phyloP scores from a whole-genome alignment of 2,329 filamentous ascomycete species.

The Botryotinia narcissicola region DNA sequence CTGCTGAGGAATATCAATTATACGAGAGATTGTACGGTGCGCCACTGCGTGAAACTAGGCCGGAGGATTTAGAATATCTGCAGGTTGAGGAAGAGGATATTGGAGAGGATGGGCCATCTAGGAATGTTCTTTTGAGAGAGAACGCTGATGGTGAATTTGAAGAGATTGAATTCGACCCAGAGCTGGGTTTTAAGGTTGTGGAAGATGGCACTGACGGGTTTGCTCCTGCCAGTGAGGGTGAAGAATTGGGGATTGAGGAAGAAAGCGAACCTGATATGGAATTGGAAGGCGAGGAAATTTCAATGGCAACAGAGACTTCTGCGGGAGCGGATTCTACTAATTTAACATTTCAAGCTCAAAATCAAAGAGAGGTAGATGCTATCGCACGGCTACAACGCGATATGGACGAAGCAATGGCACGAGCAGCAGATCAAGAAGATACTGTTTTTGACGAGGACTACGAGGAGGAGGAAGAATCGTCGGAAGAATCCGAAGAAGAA shows the following conservation, averaged over 20 bases:
- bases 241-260: constrained; percentile 9
- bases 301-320: constrained; percentile 36
- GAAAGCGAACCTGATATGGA: constrained; percentile 29
- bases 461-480: constrained; percentile 26
- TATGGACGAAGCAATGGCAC: constrained; percentile 34
- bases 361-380: constrained; percentile 37
- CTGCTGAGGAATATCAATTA: constrained; percentile 65
- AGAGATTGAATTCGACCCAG: constrained; percentile 50
- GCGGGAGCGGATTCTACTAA: constrained; percentile 18
- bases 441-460: constrained; percentile 29
- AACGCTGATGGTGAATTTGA: constrained; percentile 58
- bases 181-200: constrained; percentile 34
- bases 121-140: constrained; percentile 52
- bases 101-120: constrained; percentile 48
- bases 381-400: constrained; percentile 37
- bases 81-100: constrained; percentile 41
- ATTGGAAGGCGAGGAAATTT: constrained; percentile 38
- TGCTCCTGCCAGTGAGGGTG: background rate
- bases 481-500: constrained; percentile 32
- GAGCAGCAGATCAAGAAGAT: constrained; percentile 32
- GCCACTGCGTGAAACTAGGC: constrained; percentile 60
- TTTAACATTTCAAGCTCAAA: constrained; percentile 32
- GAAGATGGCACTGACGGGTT: constrained; percentile 33
- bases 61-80: constrained; percentile 54
- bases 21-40: constrained; percentile 81